Percentiles rank a stretch among this genome's conserved stretches.
Evolutionary conservation across 2,329 filamentous ascomycete genomes (phyloP).

Genomic region (Fusarium ambrosium): DNA sequence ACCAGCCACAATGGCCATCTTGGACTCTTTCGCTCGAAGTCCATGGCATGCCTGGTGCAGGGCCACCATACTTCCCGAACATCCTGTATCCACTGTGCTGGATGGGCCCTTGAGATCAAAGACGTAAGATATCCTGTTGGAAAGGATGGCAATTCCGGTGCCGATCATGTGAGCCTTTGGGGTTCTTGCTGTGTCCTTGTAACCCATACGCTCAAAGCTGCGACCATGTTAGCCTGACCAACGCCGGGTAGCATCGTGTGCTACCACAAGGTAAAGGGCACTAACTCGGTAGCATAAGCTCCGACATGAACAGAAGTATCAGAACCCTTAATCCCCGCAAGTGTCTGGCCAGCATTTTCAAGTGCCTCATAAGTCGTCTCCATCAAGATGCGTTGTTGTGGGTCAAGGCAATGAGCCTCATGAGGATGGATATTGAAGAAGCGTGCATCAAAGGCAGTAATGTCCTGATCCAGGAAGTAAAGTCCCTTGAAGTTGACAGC

Average conservation of each 20-base stretch:
- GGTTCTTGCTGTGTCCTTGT: constrained; percentile 25
- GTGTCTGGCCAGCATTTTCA: constrained; percentile 49
- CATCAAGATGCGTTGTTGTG: constrained; percentile 50
- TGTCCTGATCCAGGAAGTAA: constrained; percentile 34
- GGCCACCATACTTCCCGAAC: constrained; percentile 53
- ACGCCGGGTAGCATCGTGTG: neutral
- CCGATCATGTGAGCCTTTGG: constrained; percentile 50
- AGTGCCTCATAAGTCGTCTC: constrained; percentile 54
- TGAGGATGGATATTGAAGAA: constrained; percentile 51
- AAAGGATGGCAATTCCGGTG: constrained; percentile 45
- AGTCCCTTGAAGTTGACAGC: constrained; percentile 27
- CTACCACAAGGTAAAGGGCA: neutral
- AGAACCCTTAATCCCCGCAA: constrained; percentile 45
- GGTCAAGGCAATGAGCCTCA: constrained; percentile 53
- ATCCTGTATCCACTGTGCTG: constrained; percentile 54
- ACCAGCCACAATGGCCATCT: constrained; percentile 56
- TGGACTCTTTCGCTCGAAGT: constrained; percentile 60
- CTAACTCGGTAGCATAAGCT: constrained; percentile 30
- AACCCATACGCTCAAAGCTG: constrained; percentile 28
- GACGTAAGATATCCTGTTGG: constrained; percentile 54
- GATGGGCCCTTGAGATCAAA: constrained; percentile 55
- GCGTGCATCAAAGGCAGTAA: constrained; percentile 37
- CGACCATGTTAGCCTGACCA: neutral
- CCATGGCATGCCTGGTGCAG: constrained; percentile 46
- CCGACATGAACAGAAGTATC: constrained; percentile 52